phyloP scores from a whole-genome alignment of 441 rosid genomes.

The Theobroma grandiflorum region DNA sequence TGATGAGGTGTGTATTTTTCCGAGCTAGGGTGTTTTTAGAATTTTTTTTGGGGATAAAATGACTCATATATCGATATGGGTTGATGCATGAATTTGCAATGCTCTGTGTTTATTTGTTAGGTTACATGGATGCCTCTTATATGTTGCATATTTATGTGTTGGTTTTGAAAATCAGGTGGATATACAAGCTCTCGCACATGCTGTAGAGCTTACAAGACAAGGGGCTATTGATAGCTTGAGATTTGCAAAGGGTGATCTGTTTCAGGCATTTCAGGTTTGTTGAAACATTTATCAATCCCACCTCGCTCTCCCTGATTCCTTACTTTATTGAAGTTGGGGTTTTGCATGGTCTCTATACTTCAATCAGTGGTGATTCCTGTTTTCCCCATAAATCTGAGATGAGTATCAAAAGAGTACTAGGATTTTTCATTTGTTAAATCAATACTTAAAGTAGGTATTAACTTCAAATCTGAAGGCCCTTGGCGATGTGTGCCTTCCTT shows the following conservation, averaged over 20 bases:
- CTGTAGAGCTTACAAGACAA: slow-evolving; percentile 93
- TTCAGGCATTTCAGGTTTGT: slow-evolving; percentile 89
- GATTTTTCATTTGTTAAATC: not conserved
- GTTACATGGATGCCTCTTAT: not conserved
- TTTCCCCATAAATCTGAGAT: not conserved
- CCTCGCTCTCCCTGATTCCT: not conserved
- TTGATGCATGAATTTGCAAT: slow-evolving; percentile 23
- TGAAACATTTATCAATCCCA: slow-evolving; percentile 1
- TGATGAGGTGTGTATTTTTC: slow-evolving; percentile 73
- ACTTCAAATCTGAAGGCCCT: not conserved
- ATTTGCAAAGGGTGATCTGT: slow-evolving; percentile 90
- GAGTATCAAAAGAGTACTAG: not conserved
- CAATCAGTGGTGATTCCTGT: not conserved
- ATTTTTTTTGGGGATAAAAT: slow-evolving; percentile 23
- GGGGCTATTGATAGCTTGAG: slow-evolving; percentile 97
- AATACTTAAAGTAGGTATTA: not conserved
- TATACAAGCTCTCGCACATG: slow-evolving; percentile 97
- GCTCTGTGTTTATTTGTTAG: not conserved
- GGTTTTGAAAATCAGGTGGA: slow-evolving; percentile 66
- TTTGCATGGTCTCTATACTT: slow-evolving; percentile 9
- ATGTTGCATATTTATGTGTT: slow-evolving; percentile 12
- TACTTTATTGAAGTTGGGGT: not conserved
- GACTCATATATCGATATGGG: not conserved
- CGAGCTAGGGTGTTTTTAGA: slow-evolving; percentile 10
- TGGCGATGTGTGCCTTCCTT: not conserved